Percentiles rank a stretch among this genome's conserved stretches.
phyloP scores from a whole-genome alignment of 164 flowering plant genomes.

The Aristolochia contorta region DNA sequence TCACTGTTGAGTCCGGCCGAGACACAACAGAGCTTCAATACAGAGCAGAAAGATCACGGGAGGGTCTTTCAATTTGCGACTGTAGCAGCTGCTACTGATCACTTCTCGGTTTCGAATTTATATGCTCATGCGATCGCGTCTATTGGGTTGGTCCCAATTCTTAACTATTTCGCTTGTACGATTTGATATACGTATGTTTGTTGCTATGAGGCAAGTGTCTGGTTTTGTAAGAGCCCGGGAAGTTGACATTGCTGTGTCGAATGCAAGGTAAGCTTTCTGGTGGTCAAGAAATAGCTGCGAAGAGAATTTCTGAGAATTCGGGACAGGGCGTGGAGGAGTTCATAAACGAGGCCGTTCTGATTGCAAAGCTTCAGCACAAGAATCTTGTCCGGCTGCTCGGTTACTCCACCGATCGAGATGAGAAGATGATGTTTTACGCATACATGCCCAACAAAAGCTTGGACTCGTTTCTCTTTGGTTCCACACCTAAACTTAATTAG shows the following conservation, averaged over 20 bases:
- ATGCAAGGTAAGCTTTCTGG: neutral
- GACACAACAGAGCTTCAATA: neutral
- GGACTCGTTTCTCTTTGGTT: conserved; percentile 25
- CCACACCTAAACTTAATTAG: neutral
- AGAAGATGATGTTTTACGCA: conserved; percentile 34
- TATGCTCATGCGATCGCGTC: conserved; percentile 3
- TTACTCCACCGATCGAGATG: conserved; percentile 28
- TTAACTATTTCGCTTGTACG: too few species aligned
- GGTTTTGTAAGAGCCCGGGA: neutral
- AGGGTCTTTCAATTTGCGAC: neutral
- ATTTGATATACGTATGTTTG: neutral
- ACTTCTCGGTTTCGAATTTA: conserved; percentile 4
- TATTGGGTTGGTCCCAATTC: conserved; percentile 1
- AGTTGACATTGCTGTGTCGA: neutral
- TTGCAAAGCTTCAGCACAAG: conserved; percentile 36
- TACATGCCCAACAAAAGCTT: conserved; percentile 40
- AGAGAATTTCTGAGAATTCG: conserved; percentile 26
- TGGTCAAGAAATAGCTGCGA: conserved; percentile 14
- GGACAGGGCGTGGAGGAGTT: conserved; percentile 29
- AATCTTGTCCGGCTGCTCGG: conserved; percentile 42
- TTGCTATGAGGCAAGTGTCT: too few species aligned
- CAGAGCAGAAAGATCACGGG: neutral
- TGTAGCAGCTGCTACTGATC: neutral
- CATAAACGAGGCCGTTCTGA: conserved; percentile 27
- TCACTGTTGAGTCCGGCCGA: neutral